Conservation (phyloP, 371 early-diverging fungal species). For the Actinomortierella ambigua region DNA sequence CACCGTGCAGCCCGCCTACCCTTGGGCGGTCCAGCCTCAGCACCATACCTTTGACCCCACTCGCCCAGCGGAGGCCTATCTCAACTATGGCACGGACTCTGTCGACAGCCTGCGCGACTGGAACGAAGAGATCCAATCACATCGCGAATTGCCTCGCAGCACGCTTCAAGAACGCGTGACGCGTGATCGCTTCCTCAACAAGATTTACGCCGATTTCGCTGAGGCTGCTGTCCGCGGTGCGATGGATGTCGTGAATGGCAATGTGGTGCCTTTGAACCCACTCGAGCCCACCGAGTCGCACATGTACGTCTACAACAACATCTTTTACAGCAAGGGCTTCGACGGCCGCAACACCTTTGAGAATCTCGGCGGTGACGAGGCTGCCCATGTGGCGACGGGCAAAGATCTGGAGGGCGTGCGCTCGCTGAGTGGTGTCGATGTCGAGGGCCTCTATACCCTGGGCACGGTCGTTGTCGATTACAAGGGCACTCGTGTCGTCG, state of each 20-base stretch:
- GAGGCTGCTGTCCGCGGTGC: slow-evolving; percentile 90
- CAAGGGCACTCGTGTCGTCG: slow-evolving; percentile 88
- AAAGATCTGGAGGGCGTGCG: slow-evolving; percentile 94
- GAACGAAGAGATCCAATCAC: slow-evolving; percentile 95
- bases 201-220: slow-evolving; percentile 88
- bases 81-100: slow-evolving; percentile 70
- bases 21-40: slow-evolving; percentile 79
- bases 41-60: slow-evolving; percentile 66
- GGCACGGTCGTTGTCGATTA: slow-evolving; percentile 93
- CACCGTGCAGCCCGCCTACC: slow-evolving; percentile 71
- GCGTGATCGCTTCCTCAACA: slow-evolving; percentile 84
- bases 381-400: slow-evolving; percentile 91
- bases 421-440: slow-evolving; percentile 75
- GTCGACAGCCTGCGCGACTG: slow-evolving; percentile 88
- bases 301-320: slow-evolving; percentile 94
- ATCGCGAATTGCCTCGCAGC: slow-evolving; percentile 80
- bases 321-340: slow-evolving; percentile 92
- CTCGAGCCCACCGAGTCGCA: slow-evolving; percentile 75
- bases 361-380: slow-evolving; percentile 86
- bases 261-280: slow-evolving; percentile 83
- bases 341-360: slow-evolving; percentile 89
- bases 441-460: slow-evolving; percentile 80
- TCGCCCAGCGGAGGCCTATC: slow-evolving; percentile 69
- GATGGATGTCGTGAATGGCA: slow-evolving; percentile 81
- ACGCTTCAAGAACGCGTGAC: slow-evolving; percentile 85